Evolutionary conservation across 1,284 basidiomycete genomes (phyloP).

Genomic region (Athelia sp.): DNA sequence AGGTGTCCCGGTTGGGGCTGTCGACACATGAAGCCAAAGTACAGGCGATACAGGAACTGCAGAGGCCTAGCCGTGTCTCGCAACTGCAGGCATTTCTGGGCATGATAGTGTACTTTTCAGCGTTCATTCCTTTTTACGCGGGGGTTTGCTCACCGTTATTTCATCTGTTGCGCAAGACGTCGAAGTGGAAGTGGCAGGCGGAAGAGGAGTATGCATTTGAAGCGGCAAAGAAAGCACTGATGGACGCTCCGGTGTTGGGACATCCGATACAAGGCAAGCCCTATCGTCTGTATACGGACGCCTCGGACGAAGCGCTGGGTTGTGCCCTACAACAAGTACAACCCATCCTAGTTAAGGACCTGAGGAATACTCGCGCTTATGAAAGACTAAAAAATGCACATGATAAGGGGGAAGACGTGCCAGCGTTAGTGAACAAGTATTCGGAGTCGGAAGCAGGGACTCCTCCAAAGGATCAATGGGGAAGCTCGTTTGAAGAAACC

Average conservation of each 20-base stretch:
- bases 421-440: not conserved
- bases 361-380: slow-evolving; percentile 17
- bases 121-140: slow-evolving; percentile 23
- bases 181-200: slow-evolving; percentile 9
- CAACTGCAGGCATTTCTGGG: slow-evolving; percentile 26
- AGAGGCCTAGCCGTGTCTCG: slow-evolving; percentile 12
- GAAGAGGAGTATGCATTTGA: slow-evolving; percentile 11
- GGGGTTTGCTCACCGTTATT: slow-evolving; percentile 19
- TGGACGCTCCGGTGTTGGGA: slow-evolving; percentile 7
- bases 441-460: not conserved
- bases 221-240: slow-evolving; percentile 8
- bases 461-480: slow-evolving; percentile 8
- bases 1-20: slow-evolving; percentile 24
- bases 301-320: slow-evolving; percentile 21
- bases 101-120: slow-evolving; percentile 24
- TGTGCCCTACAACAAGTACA: slow-evolving; percentile 26
- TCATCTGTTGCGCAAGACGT: slow-evolving; percentile 10
- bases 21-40: slow-evolving; percentile 27
- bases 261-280: slow-evolving; percentile 10
- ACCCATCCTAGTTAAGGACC: slow-evolving; percentile 13
- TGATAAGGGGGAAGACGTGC: not conserved
- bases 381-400: slow-evolving; percentile 12
- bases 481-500: slow-evolving; percentile 11
- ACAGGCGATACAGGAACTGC: slow-evolving; percentile 17
- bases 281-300: slow-evolving; percentile 20